Evolutionary conservation across 225 moss, liverwort and hornwort species (phyloP), one percentile per base, ranked within the genome.

Genomic region (Polytrichum commune): DNA sequence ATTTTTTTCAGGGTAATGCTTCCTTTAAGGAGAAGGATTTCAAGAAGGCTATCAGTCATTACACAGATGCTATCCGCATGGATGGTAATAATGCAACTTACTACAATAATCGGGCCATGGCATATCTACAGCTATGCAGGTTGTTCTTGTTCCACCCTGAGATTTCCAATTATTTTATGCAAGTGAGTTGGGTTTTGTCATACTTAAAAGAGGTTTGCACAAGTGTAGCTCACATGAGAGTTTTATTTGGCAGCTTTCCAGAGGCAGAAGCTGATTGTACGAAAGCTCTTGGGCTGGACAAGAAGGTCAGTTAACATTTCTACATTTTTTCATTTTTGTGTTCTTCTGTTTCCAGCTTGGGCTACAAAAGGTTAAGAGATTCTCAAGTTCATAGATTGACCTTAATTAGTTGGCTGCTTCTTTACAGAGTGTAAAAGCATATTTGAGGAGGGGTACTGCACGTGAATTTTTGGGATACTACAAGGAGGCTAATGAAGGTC

Each of bases 201-300:
- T 26, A 32, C 19, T n/a, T 27, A 26, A 58, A 64, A 55, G 62
- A 63, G 61, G 19, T 54, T 26, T 54, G 55, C 10, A 38, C 38
- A 38, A 10, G 10, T 9, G 38, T 38, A 38, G 46, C 46, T 46
- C 46, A 46, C 46, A 46, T 46, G 46, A 46, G 46, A 46, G 46
- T 46, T 46, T 46, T 46, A 46, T 46, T 46, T 46, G 71, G 67
- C 88, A 99, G 95, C 72, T 99, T 99, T 83, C 73, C 84, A 65
- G 91, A 95, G 73, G 98, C 95, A 66, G 98, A 93, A 81, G 89
- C 95, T 73, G 98, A 95, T 75, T 99, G 98, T 69, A 92, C 87
- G 5, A 93, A 95, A 53, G 95, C 98, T 22, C 78, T 99, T 63
- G 82, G 83, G 73, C 83, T 99, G 63, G 95, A 98, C 70, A 95